Base-by-base conservation (phyloP, 108 stramenopile species). In the Cylindrotheca closterium region DNA sequence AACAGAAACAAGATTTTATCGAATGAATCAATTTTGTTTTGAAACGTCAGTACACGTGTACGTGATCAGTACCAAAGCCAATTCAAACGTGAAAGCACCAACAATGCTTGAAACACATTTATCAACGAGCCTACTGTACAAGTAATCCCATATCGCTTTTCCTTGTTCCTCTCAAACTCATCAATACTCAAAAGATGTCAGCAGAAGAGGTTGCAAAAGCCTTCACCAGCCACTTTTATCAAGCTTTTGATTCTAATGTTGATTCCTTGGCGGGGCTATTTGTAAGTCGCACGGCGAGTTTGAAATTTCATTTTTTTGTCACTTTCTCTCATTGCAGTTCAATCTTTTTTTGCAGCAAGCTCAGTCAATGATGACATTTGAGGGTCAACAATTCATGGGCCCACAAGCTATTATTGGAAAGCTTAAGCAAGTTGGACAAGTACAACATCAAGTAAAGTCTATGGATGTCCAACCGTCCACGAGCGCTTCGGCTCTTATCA, bases 191-290 rank as follows among this genome's bases (percentile, higher is more conserved):
- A 24, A 89, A 60, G 51, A 96, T 93, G 92, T 79, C 79, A 63
- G 92, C 92, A 46, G 87, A 96, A 63, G 92, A 96, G 65, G 81
- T 96, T 49, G 92, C 95, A 37, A 80, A 90, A 29, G 88, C 92
- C 22, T 96, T 96, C 63, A 73, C 79, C 30, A 61, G 74, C 37
- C 95, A 96, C 57, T 96, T 78, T 67, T 96, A 88, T 67, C 68
- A 78, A 49, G 58, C 76, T 1, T 82, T 86, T 58, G 92, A 89
- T 56, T 34, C 63, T 37, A 81, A 80, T 75, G 74, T 60, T 21
- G 85, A 81, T 5, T 57, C 45, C 28, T 76, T 96, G 52, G 88
- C 74, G 10, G 78, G 81, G 46, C 81, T 96, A 19, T 96, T 77
- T 66, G 92, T 94, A 62, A 87, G 92, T 89, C 18, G 24, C 1